Evolutionary conservation across 768 basidiomycete genomes (phyloP).

Genomic region (Lactarius akahatsu): DNA sequence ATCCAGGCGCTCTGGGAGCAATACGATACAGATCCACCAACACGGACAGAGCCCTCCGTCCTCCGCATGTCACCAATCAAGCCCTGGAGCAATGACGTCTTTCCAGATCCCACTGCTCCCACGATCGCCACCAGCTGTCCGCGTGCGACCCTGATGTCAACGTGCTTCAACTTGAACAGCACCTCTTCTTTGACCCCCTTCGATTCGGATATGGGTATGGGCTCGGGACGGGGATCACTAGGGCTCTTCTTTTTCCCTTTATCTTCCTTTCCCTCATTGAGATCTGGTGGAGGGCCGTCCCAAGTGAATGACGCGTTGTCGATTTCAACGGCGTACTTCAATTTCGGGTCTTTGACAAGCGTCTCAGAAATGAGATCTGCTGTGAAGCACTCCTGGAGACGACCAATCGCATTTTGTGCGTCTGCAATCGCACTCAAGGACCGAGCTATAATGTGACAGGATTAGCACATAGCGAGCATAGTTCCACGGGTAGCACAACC

Average conservation of each 20-base stretch:
- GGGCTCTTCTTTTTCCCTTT: constrained; percentile 25
- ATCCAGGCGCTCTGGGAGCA: constrained; percentile 95
- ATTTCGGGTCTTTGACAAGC: constrained; percentile 49
- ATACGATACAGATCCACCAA: constrained; percentile 77
- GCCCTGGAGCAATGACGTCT: constrained; percentile 70
- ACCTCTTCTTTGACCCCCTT: constrained; percentile 38
- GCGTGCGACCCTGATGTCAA: constrained; percentile 67
- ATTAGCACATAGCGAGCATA: neutral
- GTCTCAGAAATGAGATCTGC: constrained; percentile 72
- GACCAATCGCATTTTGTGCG: constrained; percentile 73
- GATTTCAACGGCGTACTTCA: constrained; percentile 65
- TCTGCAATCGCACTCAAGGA: constrained; percentile 81
- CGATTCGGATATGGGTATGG: constrained; percentile 20
- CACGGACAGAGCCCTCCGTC: constrained; percentile 60
- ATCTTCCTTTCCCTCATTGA: constrained; percentile 35
- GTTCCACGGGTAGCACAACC: constrained; percentile 19
- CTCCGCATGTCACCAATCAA: constrained; percentile 82
- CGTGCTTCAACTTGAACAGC: constrained; percentile 61
- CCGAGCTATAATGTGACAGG: constrained; percentile 45
- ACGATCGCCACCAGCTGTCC: constrained; percentile 85
- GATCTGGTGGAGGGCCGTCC: constrained; percentile 71
- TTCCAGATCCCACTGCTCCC: constrained; percentile 70
- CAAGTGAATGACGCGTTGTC: constrained; percentile 77
- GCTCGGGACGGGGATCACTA: constrained; percentile 19
- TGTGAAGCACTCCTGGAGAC: constrained; percentile 78